Base-by-base conservation (phyloP, 1,284 basidiomycete genomes). In the Phellopilus nigrolimitatus region DNA sequence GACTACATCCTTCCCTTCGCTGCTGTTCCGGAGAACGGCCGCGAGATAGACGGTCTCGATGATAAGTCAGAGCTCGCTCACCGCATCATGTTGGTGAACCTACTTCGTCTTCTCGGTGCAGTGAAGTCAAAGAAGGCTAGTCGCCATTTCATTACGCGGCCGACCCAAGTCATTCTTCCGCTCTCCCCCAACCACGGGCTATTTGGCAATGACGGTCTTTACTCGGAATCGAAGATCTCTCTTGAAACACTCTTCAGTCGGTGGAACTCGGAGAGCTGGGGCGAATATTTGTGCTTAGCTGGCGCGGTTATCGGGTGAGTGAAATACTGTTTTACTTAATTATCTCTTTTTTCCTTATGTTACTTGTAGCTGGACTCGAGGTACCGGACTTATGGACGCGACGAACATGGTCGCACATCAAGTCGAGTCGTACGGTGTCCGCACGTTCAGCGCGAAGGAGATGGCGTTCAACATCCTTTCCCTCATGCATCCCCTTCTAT, bases 391-490 rank as follows among this genome's bases (percentile, higher is more conserved):
- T 52, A 99, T 99, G 95, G 87, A 82, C 55, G 88, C 91, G 3
- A 95, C 92, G 52, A 97, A 97, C 72, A 92, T 90, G 48, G 86
- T 98, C 50, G 92, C 97, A 38, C 91, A 97, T 57, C 91, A 94
- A 56, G 80, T 99, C 46, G 95, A 99, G 73, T 81, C 86, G 59
- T 82, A 92, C 58, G 95, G 97, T 60, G 90, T 97, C 56, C 84
- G 95, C 61, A 99, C 97, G 3, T 99, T 98, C 83, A 97, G 93
- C 2, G 89, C 95, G 44, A 97, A 97, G 74, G 95, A 99, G 74
- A 99, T 99, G 95, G 94, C 95, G 2, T 99, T 99, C 84, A 99
- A 98, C 73, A 92, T 99, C 62, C 85, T 99, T 52, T 97, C 95
- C 60, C 79, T 95, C 42, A 97, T 99, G 93, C 97, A 98, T 68